These are phyloP conservation scores for Phytopythium cucurbitacearum DNA, from an alignment of 352 stramenopile species.

Conservation along the genomic window DNA sequence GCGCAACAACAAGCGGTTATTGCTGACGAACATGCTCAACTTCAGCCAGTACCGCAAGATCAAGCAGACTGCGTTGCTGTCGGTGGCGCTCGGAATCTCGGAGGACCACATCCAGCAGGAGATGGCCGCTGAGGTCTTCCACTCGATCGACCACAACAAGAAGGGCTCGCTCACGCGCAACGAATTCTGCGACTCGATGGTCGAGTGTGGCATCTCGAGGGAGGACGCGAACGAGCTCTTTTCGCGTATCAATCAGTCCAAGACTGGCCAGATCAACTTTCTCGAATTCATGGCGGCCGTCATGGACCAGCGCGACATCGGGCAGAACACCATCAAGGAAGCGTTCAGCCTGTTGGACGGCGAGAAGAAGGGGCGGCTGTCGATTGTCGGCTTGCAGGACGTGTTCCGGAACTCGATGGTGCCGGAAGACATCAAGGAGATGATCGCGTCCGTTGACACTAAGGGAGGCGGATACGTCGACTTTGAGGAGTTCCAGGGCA, in stretches of 20 bases:
- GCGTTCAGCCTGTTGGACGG: constrained; percentile 87
- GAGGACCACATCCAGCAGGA: constrained; percentile 73
- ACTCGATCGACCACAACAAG: constrained; percentile 83
- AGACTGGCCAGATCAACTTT: constrained; percentile 89
- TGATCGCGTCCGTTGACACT: constrained; percentile 85
- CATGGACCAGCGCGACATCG: constrained; percentile 87
- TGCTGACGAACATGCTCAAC: constrained; percentile 76
- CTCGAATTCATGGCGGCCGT: constrained; percentile 95
- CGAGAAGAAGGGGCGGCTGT: constrained; percentile 90
- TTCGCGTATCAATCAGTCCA: constrained; percentile 73
- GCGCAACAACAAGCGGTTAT: constrained; percentile 50
- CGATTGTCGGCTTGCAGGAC: constrained; percentile 84
- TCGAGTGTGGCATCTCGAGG: constrained; percentile 79
- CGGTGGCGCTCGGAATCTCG: constrained; percentile 63
- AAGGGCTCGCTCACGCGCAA: constrained; percentile 87
- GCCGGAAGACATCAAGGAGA: constrained; percentile 83
- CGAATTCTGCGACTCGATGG: constrained; percentile 91
- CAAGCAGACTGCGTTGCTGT: constrained; percentile 72
- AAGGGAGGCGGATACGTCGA: constrained; percentile 81
- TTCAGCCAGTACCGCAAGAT: constrained; percentile 73
- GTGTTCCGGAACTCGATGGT: constrained; percentile 89
- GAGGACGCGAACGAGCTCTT: constrained; percentile 82
- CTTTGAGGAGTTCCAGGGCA: constrained; percentile 88
- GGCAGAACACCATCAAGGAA: constrained; percentile 90
- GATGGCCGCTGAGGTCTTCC: constrained; percentile 80